Evolutionary conservation across 345 rosid genomes (phyloP), one percentile per base, ranked within the genome.

Genomic region (Melastoma malabathricum): DNA sequence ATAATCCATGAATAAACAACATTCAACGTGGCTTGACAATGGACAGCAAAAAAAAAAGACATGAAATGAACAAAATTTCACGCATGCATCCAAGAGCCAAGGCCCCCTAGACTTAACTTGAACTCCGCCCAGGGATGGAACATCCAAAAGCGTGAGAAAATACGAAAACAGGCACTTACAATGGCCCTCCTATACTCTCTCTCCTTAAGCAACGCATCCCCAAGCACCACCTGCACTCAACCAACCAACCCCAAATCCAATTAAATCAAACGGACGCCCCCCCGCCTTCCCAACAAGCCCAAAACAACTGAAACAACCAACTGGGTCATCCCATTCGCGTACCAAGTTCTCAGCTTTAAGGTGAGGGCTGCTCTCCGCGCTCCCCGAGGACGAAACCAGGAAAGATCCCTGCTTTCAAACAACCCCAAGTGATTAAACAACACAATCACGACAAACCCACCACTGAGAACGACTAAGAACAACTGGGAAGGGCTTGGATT

Each of bases 341-440:
- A 84, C 98, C 84, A 84, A 75, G 74, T 78, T 84, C 62, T 92
- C 97, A 13, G 97, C 88, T 51, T 92, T 92, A 69, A 81, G 81
- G 48, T 84, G 94, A 18, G 97, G 86, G 60, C 62, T 79, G 52
- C 93, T 63, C 56, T 92, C 98, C 43, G 77, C 62, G 55, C 72
- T 84, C 48, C 71, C 75, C 13, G 82, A 57, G 50, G 94, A 77
- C 4, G 98, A 87, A 39, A 82, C 95, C 23, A 92, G 81, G 51
- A 92, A 92, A 59, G 79, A 71, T 14, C 97, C 97, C 98, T 87
- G 63, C 55, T 51, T 29, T 46, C 22, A 47, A 29, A 19, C 48
- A 39, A 49, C 18, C 18, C 44, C 55, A 2, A 31, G 44, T 34
- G 41, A 34, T 6, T 2, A 8, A 29, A 34, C 12, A 6, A 34